phyloP scores from a whole-genome alignment of 345 rosid genomes.

The Acer campestre region DNA sequence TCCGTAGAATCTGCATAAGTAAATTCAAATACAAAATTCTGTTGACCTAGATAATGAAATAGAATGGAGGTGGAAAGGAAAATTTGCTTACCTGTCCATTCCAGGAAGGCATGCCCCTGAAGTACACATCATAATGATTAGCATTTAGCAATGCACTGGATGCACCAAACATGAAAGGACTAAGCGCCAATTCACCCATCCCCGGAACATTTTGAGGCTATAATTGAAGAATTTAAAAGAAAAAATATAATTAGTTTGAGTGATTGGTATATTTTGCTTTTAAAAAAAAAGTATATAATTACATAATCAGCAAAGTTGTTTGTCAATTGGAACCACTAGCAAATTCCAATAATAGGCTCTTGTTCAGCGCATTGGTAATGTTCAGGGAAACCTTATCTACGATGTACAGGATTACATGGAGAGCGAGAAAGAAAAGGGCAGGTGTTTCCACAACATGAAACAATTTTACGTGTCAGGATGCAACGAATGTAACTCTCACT shows the following conservation, averaged over 20 bases:
- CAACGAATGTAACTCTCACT: neutral
- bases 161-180: conserved; percentile 82
- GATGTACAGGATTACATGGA: neutral
- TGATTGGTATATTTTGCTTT: neutral
- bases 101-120: conserved; percentile 78
- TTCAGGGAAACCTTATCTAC: neutral
- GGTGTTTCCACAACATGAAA: neutral
- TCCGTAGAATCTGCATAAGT: conserved; percentile 61
- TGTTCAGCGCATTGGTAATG: neutral
- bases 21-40: neutral
- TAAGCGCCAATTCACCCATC: conserved; percentile 89
- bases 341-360: neutral
- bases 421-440: neutral
- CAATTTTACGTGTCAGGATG: neutral
- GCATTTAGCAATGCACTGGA: conserved; percentile 78
- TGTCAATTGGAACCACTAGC: neutral
- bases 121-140: conserved; percentile 76
- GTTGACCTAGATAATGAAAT: neutral
- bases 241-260: conserved; percentile 8
- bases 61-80: neutral
- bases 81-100: conserved; percentile 60
- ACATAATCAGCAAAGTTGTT: neutral
- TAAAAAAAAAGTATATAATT: conserved; percentile 6
- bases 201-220: conserved; percentile 68
- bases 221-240: conserved; percentile 18